A percentile compares a stretch with the other conserved stretches of the same genome.
phyloP scores from a whole-genome alignment of 192 early-diverging fungal species.

The Glomus cerebriforme region DNA sequence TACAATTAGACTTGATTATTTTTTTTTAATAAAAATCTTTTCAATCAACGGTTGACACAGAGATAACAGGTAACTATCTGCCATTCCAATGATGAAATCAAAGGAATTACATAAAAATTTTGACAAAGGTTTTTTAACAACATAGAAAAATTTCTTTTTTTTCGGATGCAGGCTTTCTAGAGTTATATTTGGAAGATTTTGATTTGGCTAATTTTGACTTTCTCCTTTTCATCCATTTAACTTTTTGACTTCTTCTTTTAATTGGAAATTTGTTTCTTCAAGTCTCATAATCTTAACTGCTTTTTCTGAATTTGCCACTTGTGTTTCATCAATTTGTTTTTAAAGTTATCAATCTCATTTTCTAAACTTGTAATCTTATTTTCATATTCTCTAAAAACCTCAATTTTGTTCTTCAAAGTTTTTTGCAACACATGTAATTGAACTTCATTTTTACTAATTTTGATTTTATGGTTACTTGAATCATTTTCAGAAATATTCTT shows the following conservation, averaged over 20 bases:
- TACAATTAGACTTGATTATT: too few relatives aligned
- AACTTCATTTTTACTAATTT: conserved; percentile 26
- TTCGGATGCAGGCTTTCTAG: neutral
- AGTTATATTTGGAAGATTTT: neutral
- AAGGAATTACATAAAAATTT: too few relatives aligned
- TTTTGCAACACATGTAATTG: conserved; percentile 29
- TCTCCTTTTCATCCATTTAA: conserved; percentile 33
- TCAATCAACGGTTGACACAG: too few relatives aligned
- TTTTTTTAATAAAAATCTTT: too few relatives aligned
- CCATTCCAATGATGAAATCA: too few relatives aligned
- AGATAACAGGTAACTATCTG: too few relatives aligned
- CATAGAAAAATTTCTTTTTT: too few relatives aligned
- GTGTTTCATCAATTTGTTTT: conserved; percentile 18
- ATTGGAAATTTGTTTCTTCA: conserved; percentile 23
- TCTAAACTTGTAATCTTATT: conserved; percentile 19
- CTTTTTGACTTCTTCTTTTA: conserved; percentile 29
- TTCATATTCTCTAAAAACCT: conserved; percentile 29
- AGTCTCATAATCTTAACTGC: conserved; percentile 19
- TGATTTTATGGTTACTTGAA: neutral
- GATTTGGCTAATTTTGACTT: conserved; percentile 30
- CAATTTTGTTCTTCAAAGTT: conserved; percentile 27
- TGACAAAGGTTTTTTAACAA: too few relatives aligned
- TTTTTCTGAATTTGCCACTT: conserved; percentile 19
- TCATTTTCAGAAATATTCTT: neutral
- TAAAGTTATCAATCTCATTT: conserved; percentile 15